Evolutionary conservation across 192 early-diverging fungal species (phyloP).

Genomic region (Coemansia sp.): DNA sequence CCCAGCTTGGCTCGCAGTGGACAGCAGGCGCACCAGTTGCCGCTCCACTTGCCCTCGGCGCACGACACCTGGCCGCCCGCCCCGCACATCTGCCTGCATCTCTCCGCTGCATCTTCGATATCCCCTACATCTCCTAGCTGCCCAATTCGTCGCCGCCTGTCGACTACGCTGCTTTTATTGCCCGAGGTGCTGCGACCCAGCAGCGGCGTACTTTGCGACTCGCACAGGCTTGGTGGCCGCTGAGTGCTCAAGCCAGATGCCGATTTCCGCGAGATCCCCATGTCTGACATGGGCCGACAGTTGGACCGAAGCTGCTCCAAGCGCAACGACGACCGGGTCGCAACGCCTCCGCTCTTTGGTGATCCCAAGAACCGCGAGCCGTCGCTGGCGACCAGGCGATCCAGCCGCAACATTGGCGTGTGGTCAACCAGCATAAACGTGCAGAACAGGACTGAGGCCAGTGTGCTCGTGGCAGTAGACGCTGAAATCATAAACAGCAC

Average conservation of each 20-base stretch:
- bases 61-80: slow-evolving; percentile 7
- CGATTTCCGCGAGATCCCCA: slow-evolving; percentile 12
- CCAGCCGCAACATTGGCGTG: slow-evolving; percentile 28
- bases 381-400: slow-evolving; percentile 16
- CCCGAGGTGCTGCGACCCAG: neutral
- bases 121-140: slow-evolving; percentile 5
- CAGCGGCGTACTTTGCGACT: slow-evolving; percentile 25
- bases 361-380: neutral
- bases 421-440: slow-evolving; percentile 32
- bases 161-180: neutral
- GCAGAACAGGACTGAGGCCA: slow-evolving; percentile 46
- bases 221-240: neutral
- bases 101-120: slow-evolving; percentile 37
- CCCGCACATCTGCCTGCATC: slow-evolving; percentile 30
- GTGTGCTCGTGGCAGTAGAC: slow-evolving; percentile 62
- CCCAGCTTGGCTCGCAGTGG: slow-evolving; percentile 30
- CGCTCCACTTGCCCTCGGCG: slow-evolving; percentile 26
- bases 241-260: neutral
- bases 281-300: slow-evolving; percentile 47
- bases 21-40: slow-evolving; percentile 53
- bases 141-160: neutral
- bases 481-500: slow-evolving; percentile 87
- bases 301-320: slow-evolving; percentile 32
- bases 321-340: slow-evolving; percentile 11
- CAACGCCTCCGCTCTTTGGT: neutral